phyloP scores from a whole-genome alignment of 495 filamentous ascomycete genomes.

The Penicillium roqueforti region DNA sequence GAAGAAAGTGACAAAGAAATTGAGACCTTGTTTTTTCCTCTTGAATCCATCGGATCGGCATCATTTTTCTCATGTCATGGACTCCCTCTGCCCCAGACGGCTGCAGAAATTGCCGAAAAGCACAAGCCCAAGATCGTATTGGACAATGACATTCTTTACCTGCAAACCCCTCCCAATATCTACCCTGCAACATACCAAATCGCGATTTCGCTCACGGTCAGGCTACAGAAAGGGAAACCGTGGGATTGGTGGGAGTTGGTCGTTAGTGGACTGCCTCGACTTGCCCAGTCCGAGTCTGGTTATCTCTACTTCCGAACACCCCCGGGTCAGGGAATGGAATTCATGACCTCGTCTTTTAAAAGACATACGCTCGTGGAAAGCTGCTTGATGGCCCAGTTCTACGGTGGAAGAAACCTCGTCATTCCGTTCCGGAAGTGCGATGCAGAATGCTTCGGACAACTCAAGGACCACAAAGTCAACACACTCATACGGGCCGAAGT shows the following conservation, averaged over 20 bases:
- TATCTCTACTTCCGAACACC: constrained; percentile 33
- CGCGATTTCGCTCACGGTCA: constrained; percentile 17
- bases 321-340: constrained; percentile 27
- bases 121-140: constrained; percentile 18
- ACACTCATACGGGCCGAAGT: constrained; percentile 23
- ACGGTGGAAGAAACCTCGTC: constrained; percentile 20
- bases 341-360: constrained; percentile 30
- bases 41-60: background rate
- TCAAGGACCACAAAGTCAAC: constrained; percentile 33
- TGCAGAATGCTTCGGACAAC: constrained; percentile 25
- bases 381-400: constrained; percentile 36
- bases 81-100: background rate
- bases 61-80: background rate
- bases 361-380: constrained; percentile 26
- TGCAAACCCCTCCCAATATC: constrained; percentile 16
- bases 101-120: background rate
- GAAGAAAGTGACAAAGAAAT: background rate
- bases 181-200: constrained; percentile 21
- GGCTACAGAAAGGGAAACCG: constrained; percentile 16
- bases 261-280: constrained; percentile 31
- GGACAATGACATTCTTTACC: constrained; percentile 18
- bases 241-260: constrained; percentile 31
- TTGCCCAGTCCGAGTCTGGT: constrained; percentile 21
- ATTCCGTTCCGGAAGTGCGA: constrained; percentile 30
- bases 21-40: background rate